Base-by-base conservation (phyloP, 2,329 filamentous ascomycete species). In the Phialemoniopsis sp. region DNA sequence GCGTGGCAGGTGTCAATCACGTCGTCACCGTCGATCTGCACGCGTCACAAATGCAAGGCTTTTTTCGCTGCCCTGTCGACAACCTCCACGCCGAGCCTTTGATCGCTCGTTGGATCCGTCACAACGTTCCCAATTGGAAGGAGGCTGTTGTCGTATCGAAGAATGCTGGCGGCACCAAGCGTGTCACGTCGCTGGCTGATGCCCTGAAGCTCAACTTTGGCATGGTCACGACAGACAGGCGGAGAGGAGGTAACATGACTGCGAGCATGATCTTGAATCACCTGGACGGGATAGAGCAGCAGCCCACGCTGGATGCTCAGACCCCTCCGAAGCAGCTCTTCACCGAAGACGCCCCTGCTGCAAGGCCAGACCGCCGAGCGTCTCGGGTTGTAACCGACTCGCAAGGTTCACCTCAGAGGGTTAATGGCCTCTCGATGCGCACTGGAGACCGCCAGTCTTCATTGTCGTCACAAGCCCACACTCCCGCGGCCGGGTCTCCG, bases 21-120 rank as follows among this genome's bases (percentile, higher is more conserved):
- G 87, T 98, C 61, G 90, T 98, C 55, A 98, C 93, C 13, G 86
- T 98, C 57, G 93, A 98, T 59, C 77, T 98, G 21, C 93, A 98
- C 68, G 87, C 87, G 38, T 89, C 87, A n/a, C 93, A 97, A 69
- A 97, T 97, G 89, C 93, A 98, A 67, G 93, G 93, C 42, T 98
- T 98, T 70, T 98, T 98, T 76, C 87, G 87, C 57, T 95, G 91
- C 52, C 93, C 93, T 0, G 91, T 98, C 44, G 93, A 98, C 65
- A 97, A 98, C 58, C 82, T 98, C 38, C 89, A 95, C 53, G 93
- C 93, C 37, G 93, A 98, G 62, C 91, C 93, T 13, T 77, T 97
- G 47, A 89, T 98, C 55, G 89, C 91, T 39, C 86, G 89, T 52
- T 98, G 93, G 93, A 95, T 98, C 54, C 84, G 85, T 44, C 80